Conservation (phyloP, 805 yeast genomes). For the Dipodascus albidus region DNA sequence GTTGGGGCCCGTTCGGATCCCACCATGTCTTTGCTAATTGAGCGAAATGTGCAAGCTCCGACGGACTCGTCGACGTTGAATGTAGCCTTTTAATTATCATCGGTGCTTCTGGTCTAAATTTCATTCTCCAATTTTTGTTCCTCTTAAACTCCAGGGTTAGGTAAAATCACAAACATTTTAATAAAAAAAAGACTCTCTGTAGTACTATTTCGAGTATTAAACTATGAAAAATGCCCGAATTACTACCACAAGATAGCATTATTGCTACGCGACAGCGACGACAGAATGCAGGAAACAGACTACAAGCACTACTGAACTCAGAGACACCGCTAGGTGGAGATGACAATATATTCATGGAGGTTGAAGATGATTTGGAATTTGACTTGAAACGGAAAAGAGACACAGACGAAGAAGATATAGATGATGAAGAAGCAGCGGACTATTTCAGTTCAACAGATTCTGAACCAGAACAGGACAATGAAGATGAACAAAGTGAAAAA, state of each 20-base stretch:
- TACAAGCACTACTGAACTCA: conserved; percentile 59
- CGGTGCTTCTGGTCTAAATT: not conserved
- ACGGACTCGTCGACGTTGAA: conserved; percentile 20
- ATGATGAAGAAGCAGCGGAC: conserved; percentile 38
- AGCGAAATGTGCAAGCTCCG: conserved; percentile 74
- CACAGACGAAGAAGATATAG: conserved; percentile 18
- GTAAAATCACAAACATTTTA: no score
- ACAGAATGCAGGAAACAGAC: conserved; percentile 81
- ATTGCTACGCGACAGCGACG: conserved; percentile 70
- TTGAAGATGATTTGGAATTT: conserved; percentile 34
- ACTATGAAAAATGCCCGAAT: conserved; percentile 1
- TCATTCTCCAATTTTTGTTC: not conserved
- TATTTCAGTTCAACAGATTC: conserved; percentile 22
- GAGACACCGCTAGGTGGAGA: conserved; percentile 53
- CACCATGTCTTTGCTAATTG: conserved; percentile 95
- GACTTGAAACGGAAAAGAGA: conserved; percentile 1
- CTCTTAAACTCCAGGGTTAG: not conserved
- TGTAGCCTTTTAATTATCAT: not conserved
- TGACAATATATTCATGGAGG: conserved; percentile 43
- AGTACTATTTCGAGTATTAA: no score
- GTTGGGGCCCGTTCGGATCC: conserved; percentile 88
- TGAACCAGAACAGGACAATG: conserved; percentile 37
- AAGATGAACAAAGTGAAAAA: conserved; percentile 51
- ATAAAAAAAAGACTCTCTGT: no score
- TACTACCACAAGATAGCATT: conserved; percentile 39